phyloP scores from a whole-genome alignment of 768 basidiomycete genomes.

The Auriscalpium orientale region DNA sequence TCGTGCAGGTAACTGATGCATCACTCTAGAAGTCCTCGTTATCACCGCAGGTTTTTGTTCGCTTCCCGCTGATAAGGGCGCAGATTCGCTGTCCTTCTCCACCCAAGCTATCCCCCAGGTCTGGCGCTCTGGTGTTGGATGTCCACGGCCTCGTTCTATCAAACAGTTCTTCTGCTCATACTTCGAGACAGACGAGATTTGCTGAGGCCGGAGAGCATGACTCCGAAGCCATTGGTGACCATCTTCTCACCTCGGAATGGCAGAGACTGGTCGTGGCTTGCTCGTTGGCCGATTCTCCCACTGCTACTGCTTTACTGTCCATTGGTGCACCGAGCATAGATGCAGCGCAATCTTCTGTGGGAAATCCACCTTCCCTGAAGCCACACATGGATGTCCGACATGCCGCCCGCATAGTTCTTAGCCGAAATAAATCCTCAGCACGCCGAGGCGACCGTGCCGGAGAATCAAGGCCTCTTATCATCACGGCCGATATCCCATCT shows the following conservation, averaged over 20 bases:
- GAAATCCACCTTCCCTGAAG: neutral
- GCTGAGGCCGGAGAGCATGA: neutral
- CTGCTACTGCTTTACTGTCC: neutral
- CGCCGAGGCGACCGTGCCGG: neutral
- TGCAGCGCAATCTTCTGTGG: neutral
- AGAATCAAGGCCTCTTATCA: slow-evolving; percentile 2
- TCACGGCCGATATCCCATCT: slow-evolving; percentile 46
- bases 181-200: neutral
- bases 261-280: neutral
- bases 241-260: neutral
- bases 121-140: slow-evolving; percentile 64
- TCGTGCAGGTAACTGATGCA: neutral
- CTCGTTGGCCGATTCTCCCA: neutral
- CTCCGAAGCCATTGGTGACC: neutral
- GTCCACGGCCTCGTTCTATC: slow-evolving; percentile 42
- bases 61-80: slow-evolving; percentile 52
- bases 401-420: too few relatives aligned
- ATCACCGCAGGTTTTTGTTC: slow-evolving; percentile 26
- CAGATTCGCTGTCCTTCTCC: slow-evolving; percentile 65
- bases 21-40: neutral
- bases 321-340: neutral
- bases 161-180: slow-evolving; percentile 10
- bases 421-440: neutral
- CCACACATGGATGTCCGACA: too few relatives aligned
- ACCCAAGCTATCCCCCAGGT: slow-evolving; percentile 37